Base-by-base conservation (phyloP, 2,329 filamentous ascomycete genomes). In the Colletotrichum noveboracense region DNA sequence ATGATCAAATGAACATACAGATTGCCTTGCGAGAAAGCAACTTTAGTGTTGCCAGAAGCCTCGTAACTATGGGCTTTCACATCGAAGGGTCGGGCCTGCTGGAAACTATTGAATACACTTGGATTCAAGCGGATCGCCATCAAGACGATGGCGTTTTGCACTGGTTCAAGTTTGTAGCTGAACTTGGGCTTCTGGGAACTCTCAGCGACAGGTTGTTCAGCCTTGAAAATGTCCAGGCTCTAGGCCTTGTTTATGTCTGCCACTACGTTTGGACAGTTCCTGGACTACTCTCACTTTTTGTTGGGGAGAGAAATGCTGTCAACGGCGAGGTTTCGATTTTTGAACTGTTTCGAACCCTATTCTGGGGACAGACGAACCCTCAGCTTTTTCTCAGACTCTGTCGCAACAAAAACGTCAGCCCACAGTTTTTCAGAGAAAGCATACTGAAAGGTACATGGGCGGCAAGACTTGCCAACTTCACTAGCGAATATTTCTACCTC, bases 281-380 rank as follows among this genome's bases (percentile, higher is more conserved):
- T 13, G n/a, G 0, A 21, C 1, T 52, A 21, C 2, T 52, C 10
- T 21, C 43, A 0, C 43, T 52, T 24, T 52, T 52, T 2, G 3
- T 52, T 12, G 1, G 2, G 3, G 43, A 52, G 43, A 52, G 10
- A 24, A 52, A 1, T 52, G 6, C 6, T 4, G 0, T 21, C 10
- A 0, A 7, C 43, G 43, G n/a, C 43, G 3, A 7, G 0, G 4
- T 13, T 52, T 21, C 43, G 6, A 24, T 13, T 1, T 4, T 7
- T 7, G 43, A 13, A 0, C 12, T 52, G n/a, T 52, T 52, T 7
- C 5, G 38, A n/a, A 43, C 3, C 5, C 5, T 48, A 2, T 3
- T 0, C 0, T 48, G 43, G 43, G 0, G 0, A 1, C 0, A 4
- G 2, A 48, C 6, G 1, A 6, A 48, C n/a, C 43, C 43, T 21